Percentiles rank a stretch among this genome's conserved stretches.
These are phyloP conservation scores for Phytopythium aichiense DNA, from an alignment of 352 stramenopile species.

Conservation along the genomic window DNA sequence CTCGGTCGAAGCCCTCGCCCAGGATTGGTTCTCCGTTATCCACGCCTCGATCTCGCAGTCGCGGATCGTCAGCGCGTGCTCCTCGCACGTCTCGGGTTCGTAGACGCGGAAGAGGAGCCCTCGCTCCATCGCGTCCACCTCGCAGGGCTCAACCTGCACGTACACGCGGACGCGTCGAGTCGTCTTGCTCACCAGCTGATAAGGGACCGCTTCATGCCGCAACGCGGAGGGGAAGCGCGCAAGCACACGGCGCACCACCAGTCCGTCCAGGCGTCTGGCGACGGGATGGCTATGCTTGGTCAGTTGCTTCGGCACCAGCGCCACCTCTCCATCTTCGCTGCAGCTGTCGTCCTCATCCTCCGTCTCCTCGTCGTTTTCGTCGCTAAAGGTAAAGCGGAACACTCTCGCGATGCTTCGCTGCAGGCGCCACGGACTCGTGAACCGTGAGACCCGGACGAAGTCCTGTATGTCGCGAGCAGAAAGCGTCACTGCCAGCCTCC, in stretches of 20 bases:
- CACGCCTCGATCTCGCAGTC: conserved; percentile 56
- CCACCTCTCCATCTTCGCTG: background rate
- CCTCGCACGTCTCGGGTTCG: conserved; percentile 43
- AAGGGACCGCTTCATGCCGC: conserved; percentile 23
- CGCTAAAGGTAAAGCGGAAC: background rate
- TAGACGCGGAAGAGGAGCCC: conserved; percentile 36
- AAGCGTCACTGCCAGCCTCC: background rate
- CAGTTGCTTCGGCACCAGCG: background rate
- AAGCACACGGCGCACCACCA: conserved; percentile 19
- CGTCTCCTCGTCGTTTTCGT: background rate
- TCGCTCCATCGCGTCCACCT: conserved; percentile 2
- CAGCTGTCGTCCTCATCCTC: background rate
- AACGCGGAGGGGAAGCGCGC: conserved; percentile 43
- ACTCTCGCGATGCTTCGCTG: background rate
- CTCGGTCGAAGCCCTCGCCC: conserved; percentile 16
- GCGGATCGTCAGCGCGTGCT: conserved; percentile 42
- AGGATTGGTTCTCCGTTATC: conserved; percentile 27
- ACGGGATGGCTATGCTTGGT: background rate
- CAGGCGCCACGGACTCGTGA: background rate
- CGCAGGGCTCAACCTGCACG: conserved; percentile 50
- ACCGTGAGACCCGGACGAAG: conserved; percentile 1
- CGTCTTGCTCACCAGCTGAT: conserved; percentile 33
- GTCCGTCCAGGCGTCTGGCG: background rate
- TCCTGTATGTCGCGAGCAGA: background rate
- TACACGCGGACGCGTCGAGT: conserved; percentile 38